Conservation (phyloP, 306 rosid genomes). For the Cyclanthera cordifolia region DNA sequence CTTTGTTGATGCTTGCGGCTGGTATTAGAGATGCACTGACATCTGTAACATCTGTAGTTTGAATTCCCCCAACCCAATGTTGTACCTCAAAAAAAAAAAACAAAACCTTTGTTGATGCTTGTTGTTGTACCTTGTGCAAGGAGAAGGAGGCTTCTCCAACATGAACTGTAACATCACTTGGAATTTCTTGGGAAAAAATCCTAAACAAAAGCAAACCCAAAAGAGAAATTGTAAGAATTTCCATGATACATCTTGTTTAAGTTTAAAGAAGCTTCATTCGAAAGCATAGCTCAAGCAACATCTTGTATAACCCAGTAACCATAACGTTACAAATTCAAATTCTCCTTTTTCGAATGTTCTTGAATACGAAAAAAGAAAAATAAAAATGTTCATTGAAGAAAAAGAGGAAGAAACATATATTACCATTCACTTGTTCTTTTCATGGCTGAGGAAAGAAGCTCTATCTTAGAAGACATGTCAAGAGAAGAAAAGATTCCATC, state of each 20-base stretch:
- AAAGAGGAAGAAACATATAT: neutral
- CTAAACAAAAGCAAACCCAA: constrained; percentile 21
- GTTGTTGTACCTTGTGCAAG: constrained; percentile 59
- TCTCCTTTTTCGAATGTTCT: too few relatives aligned
- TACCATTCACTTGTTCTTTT: constrained; percentile 96
- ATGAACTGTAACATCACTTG: constrained; percentile 67
- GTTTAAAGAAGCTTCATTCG: neutral
- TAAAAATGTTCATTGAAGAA: neutral
- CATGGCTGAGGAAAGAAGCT: constrained; percentile 71
- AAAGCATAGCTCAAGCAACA: too few relatives aligned
- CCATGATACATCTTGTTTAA: neutral
- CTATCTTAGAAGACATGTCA: constrained; percentile 59
- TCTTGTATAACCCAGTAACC: too few relatives aligned
- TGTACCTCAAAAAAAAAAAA: too few relatives aligned
- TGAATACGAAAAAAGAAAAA: too few relatives aligned
- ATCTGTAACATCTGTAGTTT: too few relatives aligned
- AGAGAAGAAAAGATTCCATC: constrained; percentile 25
- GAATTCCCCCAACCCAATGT: too few relatives aligned
- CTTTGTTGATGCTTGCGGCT: neutral
- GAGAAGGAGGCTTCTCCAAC: constrained; percentile 71
- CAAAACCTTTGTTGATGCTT: neutral
- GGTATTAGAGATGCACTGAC: too few relatives aligned
- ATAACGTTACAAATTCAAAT: too few relatives aligned
- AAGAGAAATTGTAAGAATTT: constrained; percentile 9
- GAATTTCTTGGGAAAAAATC: constrained; percentile 95